phyloP scores from a whole-genome alignment of 768 basidiomycete genomes.

The Termitomyces titanicus region DNA sequence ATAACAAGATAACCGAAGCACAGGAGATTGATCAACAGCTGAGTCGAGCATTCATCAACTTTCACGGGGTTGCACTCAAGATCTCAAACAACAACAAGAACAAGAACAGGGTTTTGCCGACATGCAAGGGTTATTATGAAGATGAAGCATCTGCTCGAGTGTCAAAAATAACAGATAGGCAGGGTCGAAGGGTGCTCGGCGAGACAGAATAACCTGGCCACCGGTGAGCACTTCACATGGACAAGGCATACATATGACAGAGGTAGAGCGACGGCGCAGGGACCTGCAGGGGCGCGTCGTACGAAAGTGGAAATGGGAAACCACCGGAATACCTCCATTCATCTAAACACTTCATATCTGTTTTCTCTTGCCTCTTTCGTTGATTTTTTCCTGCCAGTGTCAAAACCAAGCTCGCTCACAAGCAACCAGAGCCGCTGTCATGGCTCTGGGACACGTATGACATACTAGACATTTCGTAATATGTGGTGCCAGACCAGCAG shows the following conservation, averaged over 20 bases:
- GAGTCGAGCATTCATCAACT: not conserved
- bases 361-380: too few relatives aligned
- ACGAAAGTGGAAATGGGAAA: too few relatives aligned
- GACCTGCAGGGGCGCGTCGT: too few relatives aligned
- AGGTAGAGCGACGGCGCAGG: slow-evolving; percentile 2
- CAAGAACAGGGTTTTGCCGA: too few relatives aligned
- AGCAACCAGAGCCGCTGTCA: too few relatives aligned
- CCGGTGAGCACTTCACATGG: not conserved
- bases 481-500: not conserved
- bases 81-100: not conserved
- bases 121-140: not conserved
- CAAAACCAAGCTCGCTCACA: too few relatives aligned
- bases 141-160: not conserved
- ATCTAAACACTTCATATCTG: too few relatives aligned
- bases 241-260: not conserved
- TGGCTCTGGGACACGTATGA: not conserved
- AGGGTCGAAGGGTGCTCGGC: slow-evolving; percentile 4
- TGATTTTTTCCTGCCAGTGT: not conserved
- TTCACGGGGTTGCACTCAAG: too few relatives aligned
- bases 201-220: not conserved
- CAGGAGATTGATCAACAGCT: too few relatives aligned
- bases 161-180: not conserved
- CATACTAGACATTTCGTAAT: not conserved
- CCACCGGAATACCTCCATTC: too few relatives aligned
- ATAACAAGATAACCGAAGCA: too few relatives aligned